Evolutionary conservation across 805 yeast genomes (phyloP), one percentile per base, ranked within the genome.

Genomic region (Candida nitratophila): DNA sequence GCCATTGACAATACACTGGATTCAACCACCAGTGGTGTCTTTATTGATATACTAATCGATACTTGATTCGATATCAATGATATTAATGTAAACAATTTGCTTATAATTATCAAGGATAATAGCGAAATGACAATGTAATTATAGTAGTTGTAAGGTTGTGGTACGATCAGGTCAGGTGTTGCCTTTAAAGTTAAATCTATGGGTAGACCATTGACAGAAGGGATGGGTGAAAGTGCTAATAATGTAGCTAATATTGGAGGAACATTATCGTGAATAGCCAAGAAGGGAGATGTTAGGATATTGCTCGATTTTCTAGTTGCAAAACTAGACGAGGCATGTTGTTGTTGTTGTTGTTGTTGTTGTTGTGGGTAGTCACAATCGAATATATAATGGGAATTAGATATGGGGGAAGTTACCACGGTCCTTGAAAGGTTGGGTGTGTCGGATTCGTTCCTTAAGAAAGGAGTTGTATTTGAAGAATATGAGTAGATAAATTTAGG

Each of bases 211-310:
- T 50, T 49, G 20, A 37, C 40, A 3, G 60, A 47, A 0, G 52
- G 57, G 1, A 58, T 56, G 3, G 65, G 63, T 14, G 64, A 48
- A 9, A 61, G 32, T 10, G 64, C 63, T 17, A 62, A 42, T 26
- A 62, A 44, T 3, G 66, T 57, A 2, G 66, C 59, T 22, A 62
- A 41, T 7, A 62, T 55, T 1, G 66, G 66, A 2, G 59, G 24
- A 11, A 31, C 45, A 30, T 40, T 43, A 6, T 34, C 37, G 5
- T 34, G 27, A 40, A 29, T 4, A 7, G 12, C 17, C 22, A 44
- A n/a, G 29, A 33, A 37, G 33, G 29, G 19, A 35, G 47, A 44
- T 10, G 39, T 16, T n/a, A 41, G 12, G 8, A 22, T 41, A 12
- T 37, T 41, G 10, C 37, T 36, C 16, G 40, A 26, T 26, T 14